Evolutionary conservation across 2,329 filamentous ascomycete genomes (phyloP).

Genomic region (Ceratocystiopsis brevicomis): DNA sequence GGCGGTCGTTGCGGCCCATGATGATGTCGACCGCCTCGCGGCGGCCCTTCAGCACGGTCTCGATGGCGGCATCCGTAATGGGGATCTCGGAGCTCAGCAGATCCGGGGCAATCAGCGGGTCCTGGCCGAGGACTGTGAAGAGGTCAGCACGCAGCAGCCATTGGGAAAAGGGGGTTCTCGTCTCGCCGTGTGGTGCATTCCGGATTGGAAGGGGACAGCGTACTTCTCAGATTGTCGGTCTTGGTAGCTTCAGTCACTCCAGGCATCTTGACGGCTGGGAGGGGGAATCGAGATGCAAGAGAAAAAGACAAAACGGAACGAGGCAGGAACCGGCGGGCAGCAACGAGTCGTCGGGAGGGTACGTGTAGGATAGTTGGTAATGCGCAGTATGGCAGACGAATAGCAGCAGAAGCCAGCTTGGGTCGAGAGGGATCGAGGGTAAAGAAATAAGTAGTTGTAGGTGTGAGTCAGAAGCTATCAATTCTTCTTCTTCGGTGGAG

Average conservation of each 20-base stretch:
- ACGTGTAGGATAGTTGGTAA: no score
- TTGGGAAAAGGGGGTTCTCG: no score
- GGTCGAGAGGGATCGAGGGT: no score
- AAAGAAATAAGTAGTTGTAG: no score
- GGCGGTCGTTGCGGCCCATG: constrained; percentile 61
- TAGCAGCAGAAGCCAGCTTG: no score
- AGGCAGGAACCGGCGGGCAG: not conserved
- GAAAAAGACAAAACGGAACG: not conserved
- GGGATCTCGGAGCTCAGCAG: constrained; percentile 77
- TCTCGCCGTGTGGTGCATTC: not conserved
- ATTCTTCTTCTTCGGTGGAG: no score
- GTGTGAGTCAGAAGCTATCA: no score
- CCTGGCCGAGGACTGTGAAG: constrained; percentile 65
- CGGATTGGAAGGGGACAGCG: not conserved
- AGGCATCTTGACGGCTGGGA: no score
- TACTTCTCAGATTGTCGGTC: constrained; percentile 23
- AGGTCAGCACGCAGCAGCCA: not conserved
- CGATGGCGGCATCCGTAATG: constrained; percentile 39
- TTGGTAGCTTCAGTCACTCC: no score
- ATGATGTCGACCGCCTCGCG: constrained; percentile 54
- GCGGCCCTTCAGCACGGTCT: constrained; percentile 54
- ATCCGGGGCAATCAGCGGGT: constrained; percentile 77
- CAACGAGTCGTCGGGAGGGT: not conserved
- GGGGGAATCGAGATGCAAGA: not conserved
- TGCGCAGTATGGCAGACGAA: no score